phyloP scores from a whole-genome alignment of 139 green algal genomes.

The Ettlia oleoabundans region DNA sequence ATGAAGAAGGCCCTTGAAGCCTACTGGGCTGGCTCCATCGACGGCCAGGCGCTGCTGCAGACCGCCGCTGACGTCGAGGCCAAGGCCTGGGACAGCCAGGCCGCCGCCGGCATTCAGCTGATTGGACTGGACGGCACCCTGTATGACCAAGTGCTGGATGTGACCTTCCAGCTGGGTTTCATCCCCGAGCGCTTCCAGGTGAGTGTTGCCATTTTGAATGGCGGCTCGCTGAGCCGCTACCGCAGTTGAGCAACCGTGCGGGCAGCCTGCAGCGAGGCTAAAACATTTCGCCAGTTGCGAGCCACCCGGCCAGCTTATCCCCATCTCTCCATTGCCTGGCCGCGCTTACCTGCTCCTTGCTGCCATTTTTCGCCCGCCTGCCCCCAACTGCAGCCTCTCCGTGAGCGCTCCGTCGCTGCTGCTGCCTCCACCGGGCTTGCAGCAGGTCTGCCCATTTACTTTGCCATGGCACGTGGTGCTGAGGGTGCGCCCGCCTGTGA shows the following conservation, averaged over 20 bases:
- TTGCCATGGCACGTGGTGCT: constrained; percentile 84
- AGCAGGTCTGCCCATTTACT: constrained; percentile 79
- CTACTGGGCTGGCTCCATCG: constrained; percentile 69
- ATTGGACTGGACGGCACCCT: constrained; percentile 84
- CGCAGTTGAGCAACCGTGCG: no score
- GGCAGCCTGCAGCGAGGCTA: no score
- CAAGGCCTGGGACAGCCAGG: constrained; percentile 65
- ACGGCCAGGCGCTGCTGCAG: constrained; percentile 60
- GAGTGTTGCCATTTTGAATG: no score
- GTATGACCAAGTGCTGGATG: constrained; percentile 91
- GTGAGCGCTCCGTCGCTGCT: not conserved
- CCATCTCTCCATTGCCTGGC: not conserved
- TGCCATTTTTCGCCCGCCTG: not conserved
- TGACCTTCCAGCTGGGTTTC: constrained; percentile 72
- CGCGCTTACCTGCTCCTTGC: not conserved
- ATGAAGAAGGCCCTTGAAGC: constrained; percentile 86
- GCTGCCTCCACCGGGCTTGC: not conserved
- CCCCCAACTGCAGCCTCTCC: constrained; percentile 45
- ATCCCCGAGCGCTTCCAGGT: constrained; percentile 78
- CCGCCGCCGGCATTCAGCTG: constrained; percentile 57
- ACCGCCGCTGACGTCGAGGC: constrained; percentile 47
- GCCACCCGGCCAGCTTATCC: no score
- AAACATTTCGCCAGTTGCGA: no score
- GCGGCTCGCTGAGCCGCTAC: no score
- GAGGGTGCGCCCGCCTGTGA: constrained; percentile 70